Conservation (phyloP, 768 basidiomycete genomes). For the Russula earlei region DNA sequence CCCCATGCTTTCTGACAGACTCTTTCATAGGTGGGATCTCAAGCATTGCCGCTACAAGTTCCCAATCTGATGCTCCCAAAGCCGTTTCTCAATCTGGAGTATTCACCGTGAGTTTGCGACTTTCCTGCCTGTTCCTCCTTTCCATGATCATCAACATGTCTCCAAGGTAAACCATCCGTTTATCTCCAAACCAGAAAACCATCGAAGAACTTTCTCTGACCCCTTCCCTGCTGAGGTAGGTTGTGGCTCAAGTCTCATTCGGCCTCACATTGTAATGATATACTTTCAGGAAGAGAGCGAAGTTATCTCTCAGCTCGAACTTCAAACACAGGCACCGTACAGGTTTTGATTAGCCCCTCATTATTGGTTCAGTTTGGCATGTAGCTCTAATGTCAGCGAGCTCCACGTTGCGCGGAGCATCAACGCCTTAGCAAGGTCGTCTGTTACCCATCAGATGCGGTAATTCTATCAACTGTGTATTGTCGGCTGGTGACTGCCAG, state of each 20-base stretch:
- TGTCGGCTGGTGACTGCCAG: too few relatives aligned
- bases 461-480: too few relatives aligned
- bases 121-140: neutral
- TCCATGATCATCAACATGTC: neutral
- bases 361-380: neutral
- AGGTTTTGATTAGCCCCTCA: neutral
- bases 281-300: neutral
- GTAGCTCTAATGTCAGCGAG: neutral
- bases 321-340: slow-evolving; percentile 9
- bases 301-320: neutral
- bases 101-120: neutral
- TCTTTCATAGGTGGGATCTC: neutral
- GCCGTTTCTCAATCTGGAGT: neutral
- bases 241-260: too few relatives aligned
- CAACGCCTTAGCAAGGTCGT: too few relatives aligned
- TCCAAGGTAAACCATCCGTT: neutral
- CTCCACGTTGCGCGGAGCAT: too few relatives aligned
- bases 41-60: neutral
- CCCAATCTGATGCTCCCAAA: neutral
- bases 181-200: neutral
- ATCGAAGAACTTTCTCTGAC: neutral
- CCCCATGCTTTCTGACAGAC: neutral
- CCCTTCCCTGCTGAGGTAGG: too few relatives aligned
- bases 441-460: too few relatives aligned
- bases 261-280: too few relatives aligned